Evolutionary conservation across 2,329 filamentous ascomycete species (phyloP).

Genomic region (Colletotrichum cordylinicola): DNA sequence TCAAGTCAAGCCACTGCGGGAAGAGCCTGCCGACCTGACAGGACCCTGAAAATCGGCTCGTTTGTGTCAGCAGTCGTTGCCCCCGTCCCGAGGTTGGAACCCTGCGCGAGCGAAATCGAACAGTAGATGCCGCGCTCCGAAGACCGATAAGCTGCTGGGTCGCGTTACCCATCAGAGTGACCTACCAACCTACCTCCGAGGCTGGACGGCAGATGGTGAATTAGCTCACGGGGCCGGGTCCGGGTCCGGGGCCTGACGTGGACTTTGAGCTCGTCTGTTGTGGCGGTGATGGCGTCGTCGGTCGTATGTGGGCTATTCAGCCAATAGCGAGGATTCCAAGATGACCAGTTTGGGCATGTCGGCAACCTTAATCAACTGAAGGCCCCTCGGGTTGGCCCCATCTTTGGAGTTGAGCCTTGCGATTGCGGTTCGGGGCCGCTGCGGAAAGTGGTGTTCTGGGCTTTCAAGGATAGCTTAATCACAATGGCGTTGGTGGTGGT

Average conservation of each 20-base stretch:
- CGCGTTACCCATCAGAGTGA: background rate
- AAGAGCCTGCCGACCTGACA: background rate
- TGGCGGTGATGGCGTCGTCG: constrained; percentile 10
- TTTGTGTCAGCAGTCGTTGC: background rate
- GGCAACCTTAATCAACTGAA: background rate
- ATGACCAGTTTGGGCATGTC: background rate
- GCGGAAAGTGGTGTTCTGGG: background rate
- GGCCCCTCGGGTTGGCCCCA: background rate
- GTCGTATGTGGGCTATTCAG: background rate
- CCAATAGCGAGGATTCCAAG: background rate
- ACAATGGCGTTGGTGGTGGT: background rate
- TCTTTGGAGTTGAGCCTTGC: background rate
- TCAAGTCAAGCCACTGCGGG: background rate
- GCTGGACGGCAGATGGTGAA: background rate
- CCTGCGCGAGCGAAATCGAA: background rate
- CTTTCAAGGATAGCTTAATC: background rate
- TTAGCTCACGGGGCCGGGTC: background rate
- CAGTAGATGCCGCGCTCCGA: background rate
- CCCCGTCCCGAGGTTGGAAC: background rate
- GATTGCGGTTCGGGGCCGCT: background rate
- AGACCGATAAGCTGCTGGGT: constrained; percentile 2
- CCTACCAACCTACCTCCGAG: background rate
- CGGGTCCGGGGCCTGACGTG: background rate
- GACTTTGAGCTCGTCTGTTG: constrained; percentile 4
- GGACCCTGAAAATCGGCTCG: background rate